Evolutionary conservation across 164 flowering plant genomes (phyloP), one percentile per base, ranked within the genome.

Genomic region (Nymphaea thermarum): DNA sequence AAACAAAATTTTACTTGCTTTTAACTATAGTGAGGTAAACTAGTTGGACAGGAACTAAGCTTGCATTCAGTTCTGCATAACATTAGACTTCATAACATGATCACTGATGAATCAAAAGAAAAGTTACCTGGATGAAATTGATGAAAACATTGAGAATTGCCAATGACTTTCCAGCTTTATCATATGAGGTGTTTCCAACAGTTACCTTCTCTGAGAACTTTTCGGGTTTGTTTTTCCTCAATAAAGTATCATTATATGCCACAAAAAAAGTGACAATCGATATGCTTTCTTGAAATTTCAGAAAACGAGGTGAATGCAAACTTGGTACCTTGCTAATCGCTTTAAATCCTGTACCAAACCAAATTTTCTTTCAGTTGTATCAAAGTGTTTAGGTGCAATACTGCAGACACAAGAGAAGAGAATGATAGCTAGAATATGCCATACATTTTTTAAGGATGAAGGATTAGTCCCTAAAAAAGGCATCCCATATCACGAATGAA

Each of bases 181-280:
- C 80, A 68, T 85, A 91, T 25, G 89, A 84, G 64, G 77, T 73
- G 65, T 82, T 87, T 61, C 96, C 97, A 73, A 93, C 86, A 59
- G 78, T 79, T 65, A 87, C 87, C 75, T 73, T 64, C 60, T 82
- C 76, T 6, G 80, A 75, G 44, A 76, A 70, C 72, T 71, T 76
- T 65, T 71, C 80, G 61, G 68, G 74, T 3, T 15, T 65, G 57
- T 41, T 71, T 17, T 42, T 43, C 60, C 55, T 47, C 55, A 70
- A 72, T 12, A 14, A 55, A 1, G 89, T 74, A 47, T 80, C 71
- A 67, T 89, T 91, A 78, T 89, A 86, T 68, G 80, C 71, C 25
- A 89, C 68, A 77, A 93, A 93, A 5, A 93, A 91, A 63, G 95
- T 87, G 65, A 91, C 88, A 72, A 93, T 78, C 43, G 86, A 70